Base-by-base conservation (phyloP, 2,329 filamentous ascomycete species). In the Curvularia spicifera region DNA sequence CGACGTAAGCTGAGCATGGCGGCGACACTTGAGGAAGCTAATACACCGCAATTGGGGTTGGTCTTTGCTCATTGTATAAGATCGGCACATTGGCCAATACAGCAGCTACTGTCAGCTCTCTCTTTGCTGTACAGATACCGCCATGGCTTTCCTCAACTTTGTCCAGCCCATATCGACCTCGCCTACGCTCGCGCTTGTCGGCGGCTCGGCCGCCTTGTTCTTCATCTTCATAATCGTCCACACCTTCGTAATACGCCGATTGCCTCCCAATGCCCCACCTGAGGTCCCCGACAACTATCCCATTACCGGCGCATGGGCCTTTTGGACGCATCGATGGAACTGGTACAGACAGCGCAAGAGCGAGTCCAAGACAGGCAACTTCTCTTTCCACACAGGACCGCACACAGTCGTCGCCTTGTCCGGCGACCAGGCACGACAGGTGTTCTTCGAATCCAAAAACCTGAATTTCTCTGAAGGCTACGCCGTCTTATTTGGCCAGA, bases 361-460 rank as follows among this genome's bases (percentile, higher is more conserved):
- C 13, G 59, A 71, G 7, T 76, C 75, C 0, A 51, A 62, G 5
- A 78, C 74, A 1, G 80, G 81, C 26, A 80, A 80, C 48, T 85
- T 83, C 62, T 80, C 76, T 51, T 84, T 84, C 64, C 80, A 80
- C 60, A 78, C 80, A 3, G 83, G 83, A 0, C 67, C 76, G 5
- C 74, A 80, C 55, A 75, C 74, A 2, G 76, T 84, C 12, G 70
- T 85, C 8, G 80, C 75, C 1, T 47, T 85, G 10, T 77, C 75
- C 4, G 82, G 83, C 1, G 72, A 77, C 3, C 73, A 77, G 10
- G 77, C 73, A 1, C 75, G 82, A 15, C 72, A 77, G 24, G 42
- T 79, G 1, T 83, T 82, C 55, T 81, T 81, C 39, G 81, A 83
- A 13, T 77, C 75, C 28, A 78, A 76, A 39, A 76, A 78, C 1